Base-by-base conservation (phyloP, 495 filamentous ascomycete species). In the Penicillium antarcticum region DNA sequence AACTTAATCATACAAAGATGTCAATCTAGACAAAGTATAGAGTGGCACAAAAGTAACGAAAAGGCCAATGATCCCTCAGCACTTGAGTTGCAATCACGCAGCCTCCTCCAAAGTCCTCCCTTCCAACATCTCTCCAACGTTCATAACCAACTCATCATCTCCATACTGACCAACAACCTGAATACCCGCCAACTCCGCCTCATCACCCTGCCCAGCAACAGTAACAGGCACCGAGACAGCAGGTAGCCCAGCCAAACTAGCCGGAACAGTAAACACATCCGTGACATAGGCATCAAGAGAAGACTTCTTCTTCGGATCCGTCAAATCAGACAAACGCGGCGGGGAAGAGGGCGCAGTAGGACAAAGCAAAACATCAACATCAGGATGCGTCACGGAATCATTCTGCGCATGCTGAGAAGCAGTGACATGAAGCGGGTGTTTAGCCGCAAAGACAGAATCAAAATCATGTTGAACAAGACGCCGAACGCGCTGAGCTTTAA, bases 181-280 rank as follows among this genome's bases (percentile, higher is more conserved):
- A 53, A 99, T 79, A 0, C 95, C 94, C 7, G 83, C 80, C 37
- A 82, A 65, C 18, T 64, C 62, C 4, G 42, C 53, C 32, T 55
- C 58, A 11, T 67, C 65, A 5, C 57, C 45, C 4, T 64, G 49
- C 8, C 47, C 44, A 33, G 49, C 16, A 12, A 64, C 52, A 1
- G 65, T 65, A 16, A 92, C 79, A 4, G 94, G 95, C 10, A 97
- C 74, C 56, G 89, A 95, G 36, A 95, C 80, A 14, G 92, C 89
- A 10, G 94, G 94, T 31, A 99, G 72, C 3, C 94, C 95, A 5
- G 94, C 95, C 52, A 99, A 68, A 61, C 88, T 96, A 17, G 95
- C 91, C 12, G 94, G 94, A 7, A 97, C 94, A 0, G 94, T 97
- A 66, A 97, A 89, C 12, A 96, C 89, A 72, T 99, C 94, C 58